Evolutionary conservation across 2,329 filamentous ascomycete species (phyloP).

Genomic region (Byssochlamys sp.): DNA sequence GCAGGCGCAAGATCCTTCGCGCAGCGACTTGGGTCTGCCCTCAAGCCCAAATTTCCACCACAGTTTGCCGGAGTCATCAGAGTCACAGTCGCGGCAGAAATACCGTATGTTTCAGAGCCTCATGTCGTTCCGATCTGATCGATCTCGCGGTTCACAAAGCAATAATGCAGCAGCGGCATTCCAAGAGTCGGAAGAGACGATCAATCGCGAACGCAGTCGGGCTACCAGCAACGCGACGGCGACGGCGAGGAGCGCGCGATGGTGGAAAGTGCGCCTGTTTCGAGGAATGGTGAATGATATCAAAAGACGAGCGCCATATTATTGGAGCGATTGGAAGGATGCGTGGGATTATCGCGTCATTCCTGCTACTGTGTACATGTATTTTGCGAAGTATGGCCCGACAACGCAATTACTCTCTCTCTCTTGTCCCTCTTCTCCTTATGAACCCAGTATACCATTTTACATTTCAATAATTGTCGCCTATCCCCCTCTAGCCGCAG

Average conservation of each 20-base stretch:
- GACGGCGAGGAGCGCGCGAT: constrained; percentile 27
- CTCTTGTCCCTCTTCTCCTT: not conserved
- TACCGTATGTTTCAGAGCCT: constrained; percentile 17
- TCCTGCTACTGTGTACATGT: constrained; percentile 84
- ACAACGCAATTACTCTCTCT: not conserved
- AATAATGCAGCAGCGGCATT: not conserved
- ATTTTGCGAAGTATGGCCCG: constrained; percentile 71
- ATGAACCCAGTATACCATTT: not conserved
- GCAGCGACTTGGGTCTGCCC: constrained; percentile 15
- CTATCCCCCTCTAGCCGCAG: not conserved
- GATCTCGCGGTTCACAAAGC: constrained; percentile 2
- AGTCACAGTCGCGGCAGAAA: constrained; percentile 15
- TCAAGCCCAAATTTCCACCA: constrained; percentile 19
- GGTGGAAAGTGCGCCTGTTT: constrained; percentile 70
- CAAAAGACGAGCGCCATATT: constrained; percentile 64
- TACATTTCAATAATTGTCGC: not conserved
- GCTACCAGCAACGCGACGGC: constrained; percentile 2
- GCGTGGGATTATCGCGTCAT: constrained; percentile 86
- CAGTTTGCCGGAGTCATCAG: constrained; percentile 7
- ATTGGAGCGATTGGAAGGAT: constrained; percentile 72
- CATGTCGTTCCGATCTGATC: constrained; percentile 12
- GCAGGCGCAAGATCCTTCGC: constrained; percentile 8
- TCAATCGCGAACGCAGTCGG: constrained; percentile 5
- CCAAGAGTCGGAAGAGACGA: not conserved
- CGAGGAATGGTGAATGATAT: constrained; percentile 73